phyloP scores from a whole-genome alignment of 2,329 filamentous ascomycete species.

The Cladosporium sphaerospermum region DNA sequence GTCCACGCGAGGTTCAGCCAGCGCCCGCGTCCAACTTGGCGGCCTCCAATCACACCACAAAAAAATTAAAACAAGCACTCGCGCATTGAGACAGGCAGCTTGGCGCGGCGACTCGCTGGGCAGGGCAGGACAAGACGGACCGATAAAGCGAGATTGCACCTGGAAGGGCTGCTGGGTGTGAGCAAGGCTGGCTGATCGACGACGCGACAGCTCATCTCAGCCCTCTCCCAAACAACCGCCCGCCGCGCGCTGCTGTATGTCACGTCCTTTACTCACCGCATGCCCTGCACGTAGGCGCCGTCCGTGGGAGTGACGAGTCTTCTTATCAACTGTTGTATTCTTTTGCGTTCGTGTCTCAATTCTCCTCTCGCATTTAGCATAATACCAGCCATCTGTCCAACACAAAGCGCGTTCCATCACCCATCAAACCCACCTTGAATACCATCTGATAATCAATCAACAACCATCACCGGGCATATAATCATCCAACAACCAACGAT shows the following conservation, averaged over 20 bases:
- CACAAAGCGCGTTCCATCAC: too few relatives aligned
- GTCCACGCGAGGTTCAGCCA: not conserved
- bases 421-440: not conserved
- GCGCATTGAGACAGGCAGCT: not conserved
- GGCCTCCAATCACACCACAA: not conserved
- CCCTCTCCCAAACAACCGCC: not conserved
- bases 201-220: not conserved
- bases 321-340: too few relatives aligned
- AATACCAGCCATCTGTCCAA: too few relatives aligned
- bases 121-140: not conserved
- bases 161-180: too few relatives aligned
- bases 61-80: not conserved
- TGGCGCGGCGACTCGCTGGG: not conserved
- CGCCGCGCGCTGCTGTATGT: conserved; percentile 6
- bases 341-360: too few relatives aligned
- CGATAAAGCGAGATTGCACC: not conserved
- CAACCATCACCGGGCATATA: not conserved
- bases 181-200: not conserved
- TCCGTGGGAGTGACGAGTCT: not conserved
- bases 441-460: not conserved
- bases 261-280: conserved; percentile 10
- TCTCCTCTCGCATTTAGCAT: too few relatives aligned
- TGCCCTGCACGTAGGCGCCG: not conserved
- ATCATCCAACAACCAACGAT: too few relatives aligned
- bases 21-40: not conserved